Conservation (phyloP, 495 filamentous ascomycete genomes). For the Haplographium delicatum region DNA sequence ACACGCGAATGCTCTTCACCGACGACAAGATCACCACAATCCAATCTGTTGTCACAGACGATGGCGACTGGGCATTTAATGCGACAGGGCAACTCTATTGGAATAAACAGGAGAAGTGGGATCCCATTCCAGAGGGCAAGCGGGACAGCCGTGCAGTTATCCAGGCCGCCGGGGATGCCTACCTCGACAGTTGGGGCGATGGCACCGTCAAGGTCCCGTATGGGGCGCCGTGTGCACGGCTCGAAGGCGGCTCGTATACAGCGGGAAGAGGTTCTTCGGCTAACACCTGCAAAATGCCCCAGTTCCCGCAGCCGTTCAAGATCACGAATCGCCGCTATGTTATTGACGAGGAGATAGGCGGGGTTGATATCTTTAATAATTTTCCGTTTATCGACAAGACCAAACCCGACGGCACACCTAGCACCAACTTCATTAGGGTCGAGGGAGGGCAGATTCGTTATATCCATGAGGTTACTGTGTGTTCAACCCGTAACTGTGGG, state of each 20-base stretch:
- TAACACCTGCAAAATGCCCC: slow-evolving; percentile 33
- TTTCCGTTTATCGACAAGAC: slow-evolving; percentile 36
- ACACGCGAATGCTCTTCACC: slow-evolving; percentile 31
- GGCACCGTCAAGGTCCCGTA: slow-evolving; percentile 38
- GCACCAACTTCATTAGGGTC: slow-evolving; percentile 34
- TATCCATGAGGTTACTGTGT: slow-evolving; percentile 37
- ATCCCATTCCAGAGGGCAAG: slow-evolving; percentile 31
- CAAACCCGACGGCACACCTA: slow-evolving; percentile 26
- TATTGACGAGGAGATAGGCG: slow-evolving; percentile 40
- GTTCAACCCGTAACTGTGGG: slow-evolving; percentile 21
- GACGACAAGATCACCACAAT: slow-evolving; percentile 28
- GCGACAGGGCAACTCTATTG: slow-evolving; percentile 26
- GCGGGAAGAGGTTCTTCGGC: slow-evolving; percentile 18
- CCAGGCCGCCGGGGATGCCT: slow-evolving; percentile 41
- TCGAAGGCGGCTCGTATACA: slow-evolving; percentile 42
- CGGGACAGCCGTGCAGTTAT: slow-evolving; percentile 35
- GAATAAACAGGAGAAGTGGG: slow-evolving; percentile 36
- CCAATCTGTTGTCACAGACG: slow-evolving; percentile 20
- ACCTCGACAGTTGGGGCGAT: slow-evolving; percentile 38
- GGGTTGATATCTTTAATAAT: slow-evolving; percentile 35
- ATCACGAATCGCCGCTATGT: slow-evolving; percentile 35
- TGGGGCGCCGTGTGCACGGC: slow-evolving; percentile 40
- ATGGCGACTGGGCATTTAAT: slow-evolving; percentile 27
- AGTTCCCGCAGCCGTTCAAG: slow-evolving; percentile 31
- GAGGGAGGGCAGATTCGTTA: slow-evolving; percentile 33